A percentile compares a stretch with the other conserved stretches of the same genome.
These are phyloP conservation scores for Aspergillaceae sp. DNA, from an alignment of 2,329 filamentous ascomycete genomes.

Conservation along the genomic window DNA sequence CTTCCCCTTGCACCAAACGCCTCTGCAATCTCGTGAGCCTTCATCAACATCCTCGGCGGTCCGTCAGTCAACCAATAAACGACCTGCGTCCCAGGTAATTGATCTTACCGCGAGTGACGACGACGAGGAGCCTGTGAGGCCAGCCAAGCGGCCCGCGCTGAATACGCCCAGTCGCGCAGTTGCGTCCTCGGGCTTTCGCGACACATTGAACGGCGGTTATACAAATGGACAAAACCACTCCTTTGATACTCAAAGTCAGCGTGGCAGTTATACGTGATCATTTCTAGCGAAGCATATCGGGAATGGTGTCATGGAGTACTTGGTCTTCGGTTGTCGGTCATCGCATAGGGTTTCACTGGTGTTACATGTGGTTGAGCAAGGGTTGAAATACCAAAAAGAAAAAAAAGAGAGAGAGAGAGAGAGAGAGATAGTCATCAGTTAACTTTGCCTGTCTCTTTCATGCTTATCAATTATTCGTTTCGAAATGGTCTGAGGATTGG, in stretches of 20 bases:
- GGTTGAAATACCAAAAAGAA: not conserved
- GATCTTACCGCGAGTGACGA: slow-evolving; percentile 47
- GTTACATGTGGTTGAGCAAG: slow-evolving; percentile 6
- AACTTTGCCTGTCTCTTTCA: too few species aligned
- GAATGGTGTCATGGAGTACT: slow-evolving; percentile 12
- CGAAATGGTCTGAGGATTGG: too few species aligned
- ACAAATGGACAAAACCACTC: slow-evolving; percentile 13
- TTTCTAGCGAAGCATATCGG: slow-evolving; percentile 10
- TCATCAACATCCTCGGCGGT: slow-evolving; percentile 31
- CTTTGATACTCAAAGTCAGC: slow-evolving; percentile 7
- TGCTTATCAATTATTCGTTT: too few species aligned
- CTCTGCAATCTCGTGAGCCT: slow-evolving; percentile 29
- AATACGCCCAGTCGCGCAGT: slow-evolving; percentile 14
- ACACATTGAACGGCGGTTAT: slow-evolving; percentile 13
- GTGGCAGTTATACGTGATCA: slow-evolving; percentile 9
- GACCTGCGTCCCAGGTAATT: slow-evolving; percentile 42
- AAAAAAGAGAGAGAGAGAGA: not conserved
- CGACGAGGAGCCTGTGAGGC: slow-evolving; percentile 37
- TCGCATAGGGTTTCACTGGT: slow-evolving; percentile 1
- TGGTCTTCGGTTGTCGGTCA: slow-evolving; percentile 3
- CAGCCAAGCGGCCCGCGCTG: slow-evolving; percentile 26
- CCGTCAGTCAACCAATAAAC: slow-evolving; percentile 35
- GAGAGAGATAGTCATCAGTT: not conserved
- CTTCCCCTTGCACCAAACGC: slow-evolving; percentile 22
- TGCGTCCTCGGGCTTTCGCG: slow-evolving; percentile 14